Percentiles rank a stretch among this genome's conserved stretches.
Conservation (phyloP, 2,329 filamentous ascomycete species). For the Pseudocercospora vitis region DNA sequence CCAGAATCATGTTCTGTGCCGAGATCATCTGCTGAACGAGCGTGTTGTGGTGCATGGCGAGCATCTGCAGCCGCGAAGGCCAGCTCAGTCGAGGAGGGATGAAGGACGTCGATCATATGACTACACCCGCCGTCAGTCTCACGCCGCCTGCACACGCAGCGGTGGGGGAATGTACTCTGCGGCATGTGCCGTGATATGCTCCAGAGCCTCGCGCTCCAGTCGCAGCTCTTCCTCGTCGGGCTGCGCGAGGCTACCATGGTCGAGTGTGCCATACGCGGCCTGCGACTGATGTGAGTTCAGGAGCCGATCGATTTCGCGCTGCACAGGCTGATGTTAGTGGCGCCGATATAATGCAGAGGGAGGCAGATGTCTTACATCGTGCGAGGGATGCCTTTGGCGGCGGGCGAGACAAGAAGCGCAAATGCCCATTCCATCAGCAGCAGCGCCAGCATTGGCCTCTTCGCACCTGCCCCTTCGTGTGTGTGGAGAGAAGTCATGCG, state of each 20-base stretch:
- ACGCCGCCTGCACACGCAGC: background rate
- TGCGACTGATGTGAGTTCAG: slow-evolving; percentile 44
- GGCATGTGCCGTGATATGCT: slow-evolving; percentile 52
- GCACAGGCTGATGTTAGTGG: slow-evolving; percentile 35
- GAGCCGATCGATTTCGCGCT: slow-evolving; percentile 50
- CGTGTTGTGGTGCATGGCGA: slow-evolving; percentile 10
- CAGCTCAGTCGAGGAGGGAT: slow-evolving; percentile 42
- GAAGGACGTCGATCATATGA: slow-evolving; percentile 52
- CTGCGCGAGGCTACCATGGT: slow-evolving; percentile 40
- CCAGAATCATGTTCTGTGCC: slow-evolving; percentile 6
- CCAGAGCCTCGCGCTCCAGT: slow-evolving; percentile 49
- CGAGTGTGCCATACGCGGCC: slow-evolving; percentile 46
- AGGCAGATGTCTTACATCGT: slow-evolving; percentile 41
- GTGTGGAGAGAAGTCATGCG: background rate
- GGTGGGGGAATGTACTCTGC: slow-evolving; percentile 44
- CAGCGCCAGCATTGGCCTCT: no score
- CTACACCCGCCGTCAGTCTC: slow-evolving; percentile 34
- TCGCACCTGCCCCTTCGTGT: no score
- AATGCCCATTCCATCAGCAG: slow-evolving; percentile 44
- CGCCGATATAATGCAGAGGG: slow-evolving; percentile 13
- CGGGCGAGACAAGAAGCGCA: slow-evolving; percentile 52
- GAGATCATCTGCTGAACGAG: slow-evolving; percentile 16
- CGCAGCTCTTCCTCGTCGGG: slow-evolving; percentile 52
- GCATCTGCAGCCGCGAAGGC: slow-evolving; percentile 21
- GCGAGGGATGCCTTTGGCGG: slow-evolving; percentile 42